Evolutionary conservation across 768 basidiomycete genomes (phyloP).

Genomic region (Rickenella mellea): DNA sequence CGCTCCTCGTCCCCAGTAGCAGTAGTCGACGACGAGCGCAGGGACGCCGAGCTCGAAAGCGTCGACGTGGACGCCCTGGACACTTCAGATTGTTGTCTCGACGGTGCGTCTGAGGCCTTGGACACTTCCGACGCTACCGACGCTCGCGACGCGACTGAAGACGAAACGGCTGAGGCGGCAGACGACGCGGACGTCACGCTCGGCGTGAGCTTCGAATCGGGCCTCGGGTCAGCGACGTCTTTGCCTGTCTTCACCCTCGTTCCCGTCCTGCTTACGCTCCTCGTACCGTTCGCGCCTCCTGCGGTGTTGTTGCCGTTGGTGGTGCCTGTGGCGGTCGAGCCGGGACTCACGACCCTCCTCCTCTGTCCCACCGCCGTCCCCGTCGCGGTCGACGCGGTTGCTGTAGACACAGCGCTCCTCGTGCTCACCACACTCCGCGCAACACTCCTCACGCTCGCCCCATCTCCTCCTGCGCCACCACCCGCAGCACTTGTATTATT

Average conservation of each 20-base stretch:
- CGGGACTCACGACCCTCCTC: slow-evolving; percentile 9
- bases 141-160: slow-evolving; percentile 1
- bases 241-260: too few species aligned
- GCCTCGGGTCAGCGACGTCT: slow-evolving; percentile 37
- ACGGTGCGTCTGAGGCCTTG: too few species aligned
- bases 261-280: too few species aligned
- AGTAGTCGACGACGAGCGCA: slow-evolving; percentile 8
- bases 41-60: slow-evolving; percentile 5
- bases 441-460: slow-evolving; percentile 37
- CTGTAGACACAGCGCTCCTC: not conserved
- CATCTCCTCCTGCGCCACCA: too few species aligned
- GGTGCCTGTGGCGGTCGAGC: slow-evolving; percentile 19
- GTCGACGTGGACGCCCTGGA: too few species aligned
- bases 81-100: too few species aligned
- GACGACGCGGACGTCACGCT: slow-evolving; percentile 11
- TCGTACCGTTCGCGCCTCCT: too few species aligned
- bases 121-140: not conserved
- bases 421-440: slow-evolving; percentile 31
- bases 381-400: not conserved
- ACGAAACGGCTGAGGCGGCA: not conserved
- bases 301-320: too few species aligned
- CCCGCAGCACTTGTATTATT: too few species aligned
- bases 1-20: too few species aligned
- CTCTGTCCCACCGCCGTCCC: not conserved
- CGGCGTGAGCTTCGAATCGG: slow-evolving; percentile 67